These are phyloP conservation scores for Sanghuangporus sanghuang DNA, from an alignment of 1,284 basidiomycete genomes.

Conservation along the genomic window DNA sequence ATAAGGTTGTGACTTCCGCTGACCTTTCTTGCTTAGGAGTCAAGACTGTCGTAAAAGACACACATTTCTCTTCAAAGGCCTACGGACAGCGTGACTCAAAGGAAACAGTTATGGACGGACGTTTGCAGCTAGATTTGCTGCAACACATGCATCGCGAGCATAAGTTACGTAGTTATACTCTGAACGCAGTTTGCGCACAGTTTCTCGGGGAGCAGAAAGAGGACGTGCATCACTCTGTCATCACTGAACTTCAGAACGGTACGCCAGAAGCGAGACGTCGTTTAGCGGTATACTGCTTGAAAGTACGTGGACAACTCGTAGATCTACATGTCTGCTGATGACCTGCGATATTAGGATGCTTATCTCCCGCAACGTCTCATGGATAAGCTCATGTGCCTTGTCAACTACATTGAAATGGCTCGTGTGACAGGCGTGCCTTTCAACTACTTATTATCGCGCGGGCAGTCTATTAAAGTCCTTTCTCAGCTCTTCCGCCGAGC, in stretches of 20 bases:
- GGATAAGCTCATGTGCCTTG: slow-evolving; percentile 96
- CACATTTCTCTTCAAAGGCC: slow-evolving; percentile 94
- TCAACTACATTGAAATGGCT: slow-evolving; percentile 95
- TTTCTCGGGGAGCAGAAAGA: slow-evolving; percentile 97
- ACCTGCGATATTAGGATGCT: slow-evolving; percentile 63
- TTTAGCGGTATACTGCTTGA: slow-evolving; percentile 92
- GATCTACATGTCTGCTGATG: background rate
- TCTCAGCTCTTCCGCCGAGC: slow-evolving; percentile 91
- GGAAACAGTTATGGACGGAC: slow-evolving; percentile 83
- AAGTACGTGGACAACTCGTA: slow-evolving; percentile 43
- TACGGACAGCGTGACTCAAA: slow-evolving; percentile 95
- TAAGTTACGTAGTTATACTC: slow-evolving; percentile 90
- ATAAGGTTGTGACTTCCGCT: background rate
- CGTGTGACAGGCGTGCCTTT: slow-evolving; percentile 98
- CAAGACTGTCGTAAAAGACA: slow-evolving; percentile 79
- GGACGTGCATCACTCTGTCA: slow-evolving; percentile 95
- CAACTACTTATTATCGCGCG: slow-evolving; percentile 86
- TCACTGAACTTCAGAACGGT: slow-evolving; percentile 94
- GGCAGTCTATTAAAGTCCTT: slow-evolving; percentile 95
- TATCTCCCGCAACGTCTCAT: slow-evolving; percentile 91
- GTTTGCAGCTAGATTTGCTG: slow-evolving; percentile 88
- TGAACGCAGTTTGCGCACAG: slow-evolving; percentile 93
- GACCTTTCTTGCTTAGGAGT: slow-evolving; percentile 40
- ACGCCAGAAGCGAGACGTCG: slow-evolving; percentile 86
- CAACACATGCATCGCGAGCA: slow-evolving; percentile 97